Evolutionary conservation across 257 asterid genomes (phyloP).

Genomic region (Paraleonurus japonicus): DNA sequence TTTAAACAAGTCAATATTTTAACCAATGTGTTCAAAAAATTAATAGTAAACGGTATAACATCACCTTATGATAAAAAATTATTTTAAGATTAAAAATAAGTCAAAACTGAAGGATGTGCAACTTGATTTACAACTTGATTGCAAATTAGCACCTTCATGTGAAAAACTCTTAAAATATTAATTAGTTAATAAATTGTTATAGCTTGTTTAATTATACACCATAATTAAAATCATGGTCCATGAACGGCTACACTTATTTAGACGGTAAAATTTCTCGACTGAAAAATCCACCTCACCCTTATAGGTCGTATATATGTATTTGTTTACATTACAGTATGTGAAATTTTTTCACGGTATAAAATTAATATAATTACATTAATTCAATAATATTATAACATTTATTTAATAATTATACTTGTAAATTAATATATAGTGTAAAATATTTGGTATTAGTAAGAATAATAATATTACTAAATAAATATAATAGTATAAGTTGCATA

Average conservation of each 20-base stretch:
- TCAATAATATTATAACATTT: too few relatives aligned
- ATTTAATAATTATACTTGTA: too few relatives aligned
- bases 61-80: neutral
- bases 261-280: neutral
- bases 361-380: too few relatives aligned
- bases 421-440: too few relatives aligned
- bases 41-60: neutral
- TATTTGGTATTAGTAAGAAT: too few relatives aligned
- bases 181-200: too few relatives aligned
- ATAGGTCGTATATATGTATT: neutral
- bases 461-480: too few relatives aligned
- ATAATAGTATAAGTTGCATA: too few relatives aligned
- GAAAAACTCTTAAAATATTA: neutral
- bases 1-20: neutral
- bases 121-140: neutral
- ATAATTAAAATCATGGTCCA: too few relatives aligned
- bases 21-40: neutral
- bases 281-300: neutral
- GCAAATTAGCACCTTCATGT: neutral
- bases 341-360: too few relatives aligned
- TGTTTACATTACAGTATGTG: too few relatives aligned
- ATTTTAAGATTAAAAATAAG: neutral
- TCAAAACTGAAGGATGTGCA: neutral
- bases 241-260: neutral
- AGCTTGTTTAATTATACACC: neutral